Evolutionary conservation across 2,329 filamentous ascomycete species (phyloP).

Genomic region (Fonsecaea multimorphosa): DNA sequence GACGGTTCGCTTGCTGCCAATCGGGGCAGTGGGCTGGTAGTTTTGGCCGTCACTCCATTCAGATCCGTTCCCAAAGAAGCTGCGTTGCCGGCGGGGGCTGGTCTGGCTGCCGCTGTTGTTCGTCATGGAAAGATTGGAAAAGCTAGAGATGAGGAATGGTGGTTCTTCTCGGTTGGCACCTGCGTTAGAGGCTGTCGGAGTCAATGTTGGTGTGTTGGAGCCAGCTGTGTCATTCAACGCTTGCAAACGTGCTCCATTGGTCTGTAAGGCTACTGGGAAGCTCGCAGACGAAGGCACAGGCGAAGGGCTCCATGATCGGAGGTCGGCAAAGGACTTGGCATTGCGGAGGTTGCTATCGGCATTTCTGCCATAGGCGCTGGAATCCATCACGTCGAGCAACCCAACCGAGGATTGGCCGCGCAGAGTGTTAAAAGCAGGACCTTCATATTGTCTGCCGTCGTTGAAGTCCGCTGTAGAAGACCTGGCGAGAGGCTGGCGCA

Average conservation of each 20-base stretch:
- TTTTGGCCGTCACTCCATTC: constrained; percentile 38
- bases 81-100: constrained; percentile 46
- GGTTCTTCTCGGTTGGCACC: constrained; percentile 60
- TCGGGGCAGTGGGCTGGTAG: constrained; percentile 58
- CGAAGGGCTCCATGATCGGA: constrained; percentile 93
- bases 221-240: constrained; percentile 62
- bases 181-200: constrained; percentile 62
- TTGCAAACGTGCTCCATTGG: constrained; percentile 67
- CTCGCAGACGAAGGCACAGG: constrained; percentile 88
- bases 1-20: constrained; percentile 69
- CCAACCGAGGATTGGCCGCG: constrained; percentile 76
- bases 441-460: constrained; percentile 74
- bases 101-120: constrained; percentile 45
- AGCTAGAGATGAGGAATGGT: constrained; percentile 66
- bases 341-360: constrained; percentile 75
- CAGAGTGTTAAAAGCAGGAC: constrained; percentile 69
- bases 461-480: constrained; percentile 98
- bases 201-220: constrained; percentile 70
- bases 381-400: constrained; percentile 86
- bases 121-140: constrained; percentile 66
- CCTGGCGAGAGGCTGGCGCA: constrained; percentile 83
- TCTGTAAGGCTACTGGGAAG: constrained; percentile 73
- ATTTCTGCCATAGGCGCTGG: constrained; percentile 68
- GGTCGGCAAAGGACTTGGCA: constrained; percentile 94
- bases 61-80: constrained; percentile 37